phyloP scores from a whole-genome alignment of 1,284 basidiomycete species.

The Earliella scabrosa region DNA sequence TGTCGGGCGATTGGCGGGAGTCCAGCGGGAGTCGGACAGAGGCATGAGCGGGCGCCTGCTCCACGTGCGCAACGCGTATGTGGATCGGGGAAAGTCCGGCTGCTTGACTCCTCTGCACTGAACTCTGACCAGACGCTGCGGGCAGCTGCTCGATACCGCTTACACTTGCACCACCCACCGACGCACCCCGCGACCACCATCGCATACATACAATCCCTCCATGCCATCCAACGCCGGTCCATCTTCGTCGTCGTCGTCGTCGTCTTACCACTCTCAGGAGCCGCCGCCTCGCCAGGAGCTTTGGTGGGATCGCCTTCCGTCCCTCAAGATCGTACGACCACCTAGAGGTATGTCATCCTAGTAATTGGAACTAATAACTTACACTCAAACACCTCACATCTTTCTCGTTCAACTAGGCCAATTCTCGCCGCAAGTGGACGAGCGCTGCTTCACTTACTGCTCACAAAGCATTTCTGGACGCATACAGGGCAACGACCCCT shows the following conservation, averaged over 20 bases:
- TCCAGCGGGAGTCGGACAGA: too few species aligned
- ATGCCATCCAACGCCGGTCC: background rate
- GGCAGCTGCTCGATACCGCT: too few species aligned
- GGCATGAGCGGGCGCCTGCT: too few species aligned
- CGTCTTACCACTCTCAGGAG: slow-evolving; percentile 14
- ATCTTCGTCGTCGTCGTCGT: slow-evolving; percentile 7
- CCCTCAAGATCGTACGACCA: slow-evolving; percentile 33
- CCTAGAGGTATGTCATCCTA: slow-evolving; percentile 26
- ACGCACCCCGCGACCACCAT: too few species aligned
- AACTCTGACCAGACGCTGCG: too few species aligned
- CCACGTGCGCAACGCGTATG: too few species aligned
- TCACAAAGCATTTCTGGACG: slow-evolving; percentile 67
- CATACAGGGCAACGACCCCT: slow-evolving; percentile 55
- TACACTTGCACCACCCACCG: too few species aligned
- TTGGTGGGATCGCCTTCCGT: slow-evolving; percentile 30
- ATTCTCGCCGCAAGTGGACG: slow-evolving; percentile 63
- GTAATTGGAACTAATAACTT: too few species aligned
- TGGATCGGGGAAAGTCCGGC: too few species aligned
- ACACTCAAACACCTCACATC: too few species aligned
- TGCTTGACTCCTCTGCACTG: too few species aligned
- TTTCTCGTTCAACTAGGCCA: slow-evolving; percentile 42
- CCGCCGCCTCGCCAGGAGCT: slow-evolving; percentile 21
- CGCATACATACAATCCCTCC: background rate
- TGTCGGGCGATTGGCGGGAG: too few species aligned
- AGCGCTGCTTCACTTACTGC: slow-evolving; percentile 77